Conservation (phyloP, 805 yeast species). For the Teunomyces kruisii region DNA sequence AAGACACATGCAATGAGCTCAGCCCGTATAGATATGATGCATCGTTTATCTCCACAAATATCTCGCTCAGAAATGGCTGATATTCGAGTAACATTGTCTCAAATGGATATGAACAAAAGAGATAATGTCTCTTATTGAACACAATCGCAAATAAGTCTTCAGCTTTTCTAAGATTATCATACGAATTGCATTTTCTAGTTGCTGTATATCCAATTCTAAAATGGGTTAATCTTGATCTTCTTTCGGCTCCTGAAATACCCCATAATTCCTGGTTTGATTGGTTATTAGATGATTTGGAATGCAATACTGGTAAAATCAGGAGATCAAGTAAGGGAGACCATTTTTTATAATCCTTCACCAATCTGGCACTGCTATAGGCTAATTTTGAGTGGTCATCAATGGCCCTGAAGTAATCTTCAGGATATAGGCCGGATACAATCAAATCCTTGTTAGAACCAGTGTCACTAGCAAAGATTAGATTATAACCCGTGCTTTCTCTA, state of each 20-base stretch:
- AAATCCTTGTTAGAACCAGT: conserved; percentile 39
- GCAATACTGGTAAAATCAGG: conserved; percentile 29
- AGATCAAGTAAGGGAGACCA: conserved; percentile 52
- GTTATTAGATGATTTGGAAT: conserved; percentile 16
- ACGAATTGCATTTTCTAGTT: conserved; percentile 22
- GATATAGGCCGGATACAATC: conserved; percentile 23
- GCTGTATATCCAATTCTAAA: conserved; percentile 33
- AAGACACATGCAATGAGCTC: conserved; percentile 7
- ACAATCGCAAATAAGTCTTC: conserved; percentile 16
- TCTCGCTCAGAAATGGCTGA: conserved; percentile 19
- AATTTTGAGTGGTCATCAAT: conserved; percentile 9
- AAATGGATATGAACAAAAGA: conserved; percentile 39
- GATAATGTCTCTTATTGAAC: conserved; percentile 18
- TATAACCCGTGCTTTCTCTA: conserved; percentile 15
- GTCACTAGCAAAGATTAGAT: conserved; percentile 40
- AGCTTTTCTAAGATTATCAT: conserved; percentile 32
- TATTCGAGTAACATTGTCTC: conserved; percentile 36
- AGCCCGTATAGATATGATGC: not conserved
- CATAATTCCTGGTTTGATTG: conserved; percentile 40
- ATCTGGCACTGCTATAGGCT: conserved; percentile 21
- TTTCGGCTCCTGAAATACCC: conserved; percentile 39
- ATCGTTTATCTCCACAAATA: conserved; percentile 26
- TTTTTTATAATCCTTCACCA: conserved; percentile 34
- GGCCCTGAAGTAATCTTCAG: conserved; percentile 10
- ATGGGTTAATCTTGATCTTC: conserved; percentile 31